Evolutionary conservation across 1,139 yeast genomes (phyloP).

Genomic region (Arxiozyma slooffiae): DNA sequence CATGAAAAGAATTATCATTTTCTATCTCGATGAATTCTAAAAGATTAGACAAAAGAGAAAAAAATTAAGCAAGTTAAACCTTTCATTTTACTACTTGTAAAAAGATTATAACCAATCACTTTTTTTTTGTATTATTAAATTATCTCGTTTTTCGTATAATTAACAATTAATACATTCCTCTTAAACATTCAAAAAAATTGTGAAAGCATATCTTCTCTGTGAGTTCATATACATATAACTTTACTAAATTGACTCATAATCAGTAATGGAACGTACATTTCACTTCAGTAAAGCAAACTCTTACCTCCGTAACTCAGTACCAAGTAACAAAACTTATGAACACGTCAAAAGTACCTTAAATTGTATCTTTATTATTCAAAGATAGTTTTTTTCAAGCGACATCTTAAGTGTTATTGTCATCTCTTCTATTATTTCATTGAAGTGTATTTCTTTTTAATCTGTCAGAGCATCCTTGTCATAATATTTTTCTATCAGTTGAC

Average conservation of each 20-base stretch:
- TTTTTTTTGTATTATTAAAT: too few relatives aligned
- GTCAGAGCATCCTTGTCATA: not conserved
- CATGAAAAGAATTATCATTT: not conserved
- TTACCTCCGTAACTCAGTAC: not conserved
- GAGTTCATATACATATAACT: too few relatives aligned
- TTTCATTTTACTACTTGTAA: not conserved
- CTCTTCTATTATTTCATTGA: not conserved
- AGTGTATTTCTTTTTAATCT: too few relatives aligned
- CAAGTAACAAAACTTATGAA: not conserved
- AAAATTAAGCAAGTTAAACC: too few relatives aligned
- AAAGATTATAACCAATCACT: too few relatives aligned
- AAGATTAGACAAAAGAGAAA: too few relatives aligned
- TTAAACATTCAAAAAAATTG: too few relatives aligned
- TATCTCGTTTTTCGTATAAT: not conserved
- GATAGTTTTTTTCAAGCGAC: too few relatives aligned
- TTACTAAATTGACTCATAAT: not conserved
- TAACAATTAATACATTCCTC: not conserved
- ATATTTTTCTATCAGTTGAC: not conserved
- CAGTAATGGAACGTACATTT: not conserved
- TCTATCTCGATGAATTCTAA: not conserved
- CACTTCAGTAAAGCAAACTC: not conserved
- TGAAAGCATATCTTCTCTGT: not conserved
- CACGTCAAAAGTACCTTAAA: not conserved
- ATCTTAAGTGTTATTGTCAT: not conserved
- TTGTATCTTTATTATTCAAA: not conserved